phyloP scores from a whole-genome alignment of 371 early-diverging fungal genomes.

The Rhizopus delemar region DNA sequence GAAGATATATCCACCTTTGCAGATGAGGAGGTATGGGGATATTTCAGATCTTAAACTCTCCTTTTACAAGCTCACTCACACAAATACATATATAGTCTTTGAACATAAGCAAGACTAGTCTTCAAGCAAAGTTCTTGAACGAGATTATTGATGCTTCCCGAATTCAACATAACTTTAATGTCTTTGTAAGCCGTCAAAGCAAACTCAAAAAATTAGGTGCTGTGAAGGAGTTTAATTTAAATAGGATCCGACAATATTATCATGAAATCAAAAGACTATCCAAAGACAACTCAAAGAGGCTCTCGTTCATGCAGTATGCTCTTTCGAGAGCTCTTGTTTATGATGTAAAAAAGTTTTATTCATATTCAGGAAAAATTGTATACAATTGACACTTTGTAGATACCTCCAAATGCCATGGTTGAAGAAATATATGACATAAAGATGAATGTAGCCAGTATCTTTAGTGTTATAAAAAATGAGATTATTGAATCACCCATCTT shows the following conservation, averaged over 20 bases:
- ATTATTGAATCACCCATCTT: background rate
- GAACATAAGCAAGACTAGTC: background rate
- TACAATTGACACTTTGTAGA: background rate
- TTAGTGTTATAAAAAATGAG: slow-evolving; percentile 1
- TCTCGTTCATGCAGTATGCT: slow-evolving; percentile 1
- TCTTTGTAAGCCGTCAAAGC: background rate
- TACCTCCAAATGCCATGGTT: background rate
- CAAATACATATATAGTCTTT: background rate
- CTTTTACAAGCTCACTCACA: background rate
- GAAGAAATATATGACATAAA: background rate
- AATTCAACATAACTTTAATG: slow-evolving; percentile 1
- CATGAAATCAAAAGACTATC: background rate
- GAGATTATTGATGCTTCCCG: background rate
- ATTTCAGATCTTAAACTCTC: background rate
- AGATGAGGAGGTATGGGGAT: background rate
- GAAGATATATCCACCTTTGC: slow-evolving; percentile 6
- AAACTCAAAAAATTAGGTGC: background rate
- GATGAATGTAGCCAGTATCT: background rate
- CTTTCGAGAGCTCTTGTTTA: background rate
- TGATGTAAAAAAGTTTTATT: background rate
- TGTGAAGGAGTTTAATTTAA: background rate
- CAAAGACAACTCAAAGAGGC: background rate
- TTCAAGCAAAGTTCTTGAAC: background rate
- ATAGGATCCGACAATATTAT: background rate
- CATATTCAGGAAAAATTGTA: no score